These are phyloP conservation scores for Phytophthora europaea DNA, from an alignment of 352 stramenopile genomes.

Conservation along the genomic window DNA sequence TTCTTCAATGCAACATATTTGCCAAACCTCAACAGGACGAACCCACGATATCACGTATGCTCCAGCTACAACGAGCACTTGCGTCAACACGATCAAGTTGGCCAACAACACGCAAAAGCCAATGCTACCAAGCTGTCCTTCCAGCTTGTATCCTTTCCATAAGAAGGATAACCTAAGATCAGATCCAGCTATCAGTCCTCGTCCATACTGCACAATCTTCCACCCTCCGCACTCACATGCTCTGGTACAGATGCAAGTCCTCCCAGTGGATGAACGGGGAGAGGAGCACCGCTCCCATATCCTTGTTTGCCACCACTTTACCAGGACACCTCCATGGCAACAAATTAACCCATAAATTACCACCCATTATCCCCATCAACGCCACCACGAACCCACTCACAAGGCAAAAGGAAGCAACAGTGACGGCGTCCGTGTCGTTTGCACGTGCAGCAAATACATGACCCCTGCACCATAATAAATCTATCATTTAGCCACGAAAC, in stretches of 20 bases:
- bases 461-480: constrained; percentile 28
- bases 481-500: neutral
- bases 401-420: constrained; percentile 57
- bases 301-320: constrained; percentile 48
- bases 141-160: constrained; percentile 88
- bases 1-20: neutral
- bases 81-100: constrained; percentile 71
- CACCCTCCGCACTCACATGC: constrained; percentile 68
- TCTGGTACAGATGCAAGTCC: constrained; percentile 92
- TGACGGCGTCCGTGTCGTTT: constrained; percentile 47
- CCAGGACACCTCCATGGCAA: constrained; percentile 73
- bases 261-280: constrained; percentile 88
- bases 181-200: constrained; percentile 23
- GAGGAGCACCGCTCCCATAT: constrained; percentile 61
- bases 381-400: constrained; percentile 36
- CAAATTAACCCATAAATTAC: neutral
- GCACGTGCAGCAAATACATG: constrained; percentile 72
- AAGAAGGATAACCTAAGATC: constrained; percentile 80
- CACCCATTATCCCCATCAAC: neutral
- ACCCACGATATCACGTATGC: constrained; percentile 45
- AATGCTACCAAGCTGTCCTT: constrained; percentile 59
- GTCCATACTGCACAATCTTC: neutral
- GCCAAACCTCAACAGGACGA: neutral
- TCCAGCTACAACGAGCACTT: constrained; percentile 64
- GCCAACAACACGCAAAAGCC: constrained; percentile 59